Evolutionary conservation across 495 filamentous ascomycete genomes (phyloP).

Genomic region (Podospora anserina): DNA sequence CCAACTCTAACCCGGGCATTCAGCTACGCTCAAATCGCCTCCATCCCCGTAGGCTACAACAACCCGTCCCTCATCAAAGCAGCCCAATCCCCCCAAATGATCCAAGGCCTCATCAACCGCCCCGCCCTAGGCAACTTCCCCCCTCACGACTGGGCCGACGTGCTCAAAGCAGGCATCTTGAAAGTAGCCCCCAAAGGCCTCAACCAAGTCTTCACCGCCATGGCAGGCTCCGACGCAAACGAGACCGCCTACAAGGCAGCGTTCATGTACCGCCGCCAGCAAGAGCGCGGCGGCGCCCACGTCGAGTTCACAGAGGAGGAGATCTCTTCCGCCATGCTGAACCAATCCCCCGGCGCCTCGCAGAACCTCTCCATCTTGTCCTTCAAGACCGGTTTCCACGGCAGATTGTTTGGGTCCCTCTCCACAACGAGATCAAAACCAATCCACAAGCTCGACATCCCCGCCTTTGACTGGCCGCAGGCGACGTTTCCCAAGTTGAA

Average conservation of each 20-base stretch:
- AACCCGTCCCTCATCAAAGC: slow-evolving; percentile 75
- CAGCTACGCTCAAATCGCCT: slow-evolving; percentile 92
- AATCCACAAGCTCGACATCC: slow-evolving; percentile 98
- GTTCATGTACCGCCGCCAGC: slow-evolving; percentile 93
- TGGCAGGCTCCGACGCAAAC: slow-evolving; percentile 95
- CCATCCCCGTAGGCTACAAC: slow-evolving; percentile 96
- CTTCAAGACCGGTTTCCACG: slow-evolving; percentile 93
- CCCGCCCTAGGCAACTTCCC: slow-evolving; percentile 97
- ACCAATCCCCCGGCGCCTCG: slow-evolving; percentile 78
- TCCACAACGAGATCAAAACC: slow-evolving; percentile 94
- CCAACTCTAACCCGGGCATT: too few species aligned
- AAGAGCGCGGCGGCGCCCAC: slow-evolving; percentile 76
- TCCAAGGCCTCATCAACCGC: slow-evolving; percentile 81
- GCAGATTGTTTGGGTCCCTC: slow-evolving; percentile 87
- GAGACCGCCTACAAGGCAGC: slow-evolving; percentile 99
- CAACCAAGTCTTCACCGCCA: slow-evolving; percentile 94
- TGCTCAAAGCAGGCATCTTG: slow-evolving; percentile 84
- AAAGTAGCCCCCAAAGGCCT: slow-evolving; percentile 86
- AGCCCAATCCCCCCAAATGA: slow-evolving; percentile 74
- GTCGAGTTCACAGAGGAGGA: slow-evolving; percentile 86
- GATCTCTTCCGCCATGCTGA: slow-evolving; percentile 74
- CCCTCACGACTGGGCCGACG: slow-evolving; percentile 78
- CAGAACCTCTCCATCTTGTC: slow-evolving; percentile 78
- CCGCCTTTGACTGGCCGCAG: slow-evolving; percentile 97
- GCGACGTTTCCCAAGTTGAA: slow-evolving; percentile 85